Evolutionary conservation across 345 rosid species (phyloP).

Genomic region (Atalantia buxifolia): DNA sequence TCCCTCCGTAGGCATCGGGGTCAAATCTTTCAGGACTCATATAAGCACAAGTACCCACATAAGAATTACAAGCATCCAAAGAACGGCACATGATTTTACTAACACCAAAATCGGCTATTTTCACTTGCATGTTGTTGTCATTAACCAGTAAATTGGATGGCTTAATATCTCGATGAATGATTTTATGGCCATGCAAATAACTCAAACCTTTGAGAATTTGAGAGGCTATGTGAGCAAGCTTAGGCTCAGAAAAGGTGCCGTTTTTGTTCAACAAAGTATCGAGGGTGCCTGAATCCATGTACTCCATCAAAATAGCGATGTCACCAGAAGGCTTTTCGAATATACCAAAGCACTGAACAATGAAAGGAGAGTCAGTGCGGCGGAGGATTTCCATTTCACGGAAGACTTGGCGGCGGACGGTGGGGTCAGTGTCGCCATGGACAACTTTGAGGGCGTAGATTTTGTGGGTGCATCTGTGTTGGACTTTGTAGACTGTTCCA

Average conservation of each 20-base stretch:
- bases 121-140: background rate
- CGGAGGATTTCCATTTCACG: conserved; percentile 85
- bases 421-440: conserved; percentile 56
- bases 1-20: too few relatives aligned
- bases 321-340: conserved; percentile 67
- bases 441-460: conserved; percentile 69
- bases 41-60: too few relatives aligned
- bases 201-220: conserved; percentile 62
- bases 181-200: conserved; percentile 63
- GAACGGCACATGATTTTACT: too few relatives aligned
- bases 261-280: conserved; percentile 39
- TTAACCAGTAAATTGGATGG: conserved; percentile 75
- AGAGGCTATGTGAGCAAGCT: conserved; percentile 47
- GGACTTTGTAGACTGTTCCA: conserved; percentile 72
- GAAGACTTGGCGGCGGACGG: conserved; percentile 53
- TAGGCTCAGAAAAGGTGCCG: conserved; percentile 51
- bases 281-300: conserved; percentile 76
- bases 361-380: conserved; percentile 61
- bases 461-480: conserved; percentile 49
- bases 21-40: too few relatives aligned
- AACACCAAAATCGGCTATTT: too few relatives aligned
- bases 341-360: conserved; percentile 57
- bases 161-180: conserved; percentile 81
- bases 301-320: conserved; percentile 69
- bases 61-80: too few relatives aligned